Base-by-base conservation (phyloP, 2,329 filamentous ascomycete species). In the Sarocladium oryzae region DNA sequence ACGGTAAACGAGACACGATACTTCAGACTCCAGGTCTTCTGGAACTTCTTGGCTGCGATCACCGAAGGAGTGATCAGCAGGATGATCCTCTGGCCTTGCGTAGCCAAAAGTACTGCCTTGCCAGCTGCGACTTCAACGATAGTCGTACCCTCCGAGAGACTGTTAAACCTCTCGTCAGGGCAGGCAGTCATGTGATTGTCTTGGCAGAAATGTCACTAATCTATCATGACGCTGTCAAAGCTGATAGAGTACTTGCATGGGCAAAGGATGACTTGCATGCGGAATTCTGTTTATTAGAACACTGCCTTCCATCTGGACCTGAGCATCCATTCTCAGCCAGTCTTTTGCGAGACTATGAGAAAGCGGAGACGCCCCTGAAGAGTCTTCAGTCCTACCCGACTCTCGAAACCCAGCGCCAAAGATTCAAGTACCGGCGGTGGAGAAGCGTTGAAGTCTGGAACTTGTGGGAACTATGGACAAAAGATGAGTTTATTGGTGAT, bases 161-260 rank as follows among this genome's bases (percentile, higher is more conserved):
- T n/a, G 20, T 37, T 20, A 15, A 21, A 3, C 28, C 43, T 23
- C 20, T 49, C 16, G 20, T 37, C 20, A n/a, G 4, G 4, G 4
- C 26, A 5, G 33, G 46, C 20, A 48, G 30, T 53, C 74, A 77
- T 2, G 77, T 96, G 2, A 71, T 96, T 21, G 95, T 93, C 60
- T 78, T 90, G 23, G 90, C 90, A 1, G 92, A 97, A 67, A 90
- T 96, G 13, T 95, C 90, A 3, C 81, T 95, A 36, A 93, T 89
- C 1, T 95, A 95, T 60, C 95, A 96, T 88, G 82, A 89, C 52
- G 80, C 82, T 2, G 66, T 78, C 20, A 82, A 82, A 36, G 84
- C 89, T 5, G 85, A 96, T 69, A 74, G 77, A 15, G 73, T 96
- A 8, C 84, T 96, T 26, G 64, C 75, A 49, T 96, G 89, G 89